Evolutionary conservation across 2,329 filamentous ascomycete genomes (phyloP), one percentile per base, ranked within the genome.

Genomic region (Xylariales sp.): DNA sequence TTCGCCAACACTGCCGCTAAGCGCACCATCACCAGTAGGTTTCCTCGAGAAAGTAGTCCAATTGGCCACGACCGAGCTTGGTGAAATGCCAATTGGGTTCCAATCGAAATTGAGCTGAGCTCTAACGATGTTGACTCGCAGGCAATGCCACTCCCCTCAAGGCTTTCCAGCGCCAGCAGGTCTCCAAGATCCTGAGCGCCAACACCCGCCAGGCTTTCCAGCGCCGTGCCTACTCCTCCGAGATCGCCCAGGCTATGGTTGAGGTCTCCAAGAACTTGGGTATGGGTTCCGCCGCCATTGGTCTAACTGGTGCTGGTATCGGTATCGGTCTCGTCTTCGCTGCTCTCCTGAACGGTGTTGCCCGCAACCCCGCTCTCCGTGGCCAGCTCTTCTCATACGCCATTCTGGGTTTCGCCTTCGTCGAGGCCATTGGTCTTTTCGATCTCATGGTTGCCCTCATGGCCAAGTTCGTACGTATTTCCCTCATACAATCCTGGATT

Each of bases 271-370:
- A 93, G 89, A 94, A 94, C 90, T 83, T 94, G 80, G 92, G 92
- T 89, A 94, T 94, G 91, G 92, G 92, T 84, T 87, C 90, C 78
- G 93, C 93, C 80, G 93, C 93, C 86, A 94, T 97, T 81, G 93
- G 93, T 91, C 91, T 97, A 80, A 93, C 91, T 81, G 91, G 91
- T 91, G 91, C 92, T 81, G 92, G 93, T 93, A 93, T 96, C 84
- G 93, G 93, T 93, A 97, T 96, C 85, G 93, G 93, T 88, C 90
- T 95, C 81, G 93, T 97, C 82, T 97, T 97, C 90, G 93, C 91
- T 81, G 90, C 92, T 80, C 92, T 97, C 82, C 88, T 97, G 81
- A 90, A 92, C 85, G 90, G 90, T 86, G 93, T 96, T 83, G 92
- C 93, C 87, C 93, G 93, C 87, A 97, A 97, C 92, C 93, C 93